Base-by-base conservation (phyloP, 495 filamentous ascomycete genomes). In the Rusavskia elegans region DNA sequence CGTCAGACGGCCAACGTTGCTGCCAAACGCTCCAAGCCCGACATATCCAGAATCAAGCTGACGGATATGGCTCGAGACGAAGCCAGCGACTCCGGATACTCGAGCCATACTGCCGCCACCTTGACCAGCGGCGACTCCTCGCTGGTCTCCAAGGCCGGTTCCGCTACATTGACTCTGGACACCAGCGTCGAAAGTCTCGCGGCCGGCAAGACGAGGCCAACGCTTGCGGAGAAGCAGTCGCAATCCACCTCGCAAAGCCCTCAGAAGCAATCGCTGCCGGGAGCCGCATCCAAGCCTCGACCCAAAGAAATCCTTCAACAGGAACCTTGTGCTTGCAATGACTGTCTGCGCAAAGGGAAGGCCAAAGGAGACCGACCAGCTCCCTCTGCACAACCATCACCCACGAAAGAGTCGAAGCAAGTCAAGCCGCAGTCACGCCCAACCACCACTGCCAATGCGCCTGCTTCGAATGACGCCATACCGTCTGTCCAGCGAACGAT, bases 71-170 rank as follows among this genome's bases (percentile, higher is more conserved):
- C 53, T 48, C 53, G 53, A 9, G 77, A 80, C 62, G 66, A 67
- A 57, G 69, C 68, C 51, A 80, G 75, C 64, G 79, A 83, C 64
- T 81, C 77, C 40, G 79, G 78, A 51, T 81, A 81, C 69, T 82
- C 78, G 55, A 80, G 72, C 71, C 79, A 74, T 64, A 81, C 75
- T 55, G 67, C 70, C 53, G 74, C 76, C 58, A 77, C 77, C 27
- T 66, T 65, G 55, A 69, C 67, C 61, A 76, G 71, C 64, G 71
- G 73, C 66, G 71, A 75, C 68, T 76, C 76, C 55, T 71, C 64
- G 30, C 67, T 70, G 53, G 69, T 66, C 55, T 72, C 68, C 63
- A 66, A 64, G 56, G 68, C 65, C 57, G 71, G 61, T 51, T 65
- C 68, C 41, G 54, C 57, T 44, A 62, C 67, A 65, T 66, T 65